Percentiles rank a stretch among this genome's conserved stretches.
These are phyloP conservation scores for Penicillium polonicum DNA, from an alignment of 2,329 filamentous ascomycete genomes.

Conservation along the genomic window DNA sequence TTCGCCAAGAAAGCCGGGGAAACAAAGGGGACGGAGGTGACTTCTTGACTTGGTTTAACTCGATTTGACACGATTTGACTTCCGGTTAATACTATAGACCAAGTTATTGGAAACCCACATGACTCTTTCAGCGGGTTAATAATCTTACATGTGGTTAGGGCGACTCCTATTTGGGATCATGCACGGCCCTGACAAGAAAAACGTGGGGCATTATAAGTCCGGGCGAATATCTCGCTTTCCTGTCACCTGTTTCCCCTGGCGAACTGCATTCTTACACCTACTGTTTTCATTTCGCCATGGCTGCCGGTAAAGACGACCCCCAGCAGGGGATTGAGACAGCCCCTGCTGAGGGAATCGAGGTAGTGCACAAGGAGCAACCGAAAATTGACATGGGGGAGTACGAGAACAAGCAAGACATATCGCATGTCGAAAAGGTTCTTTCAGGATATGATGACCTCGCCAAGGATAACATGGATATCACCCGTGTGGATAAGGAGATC, in stretches of 20 bases:
- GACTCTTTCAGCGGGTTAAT: not conserved
- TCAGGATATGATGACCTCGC: conserved; percentile 47
- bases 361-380: not conserved
- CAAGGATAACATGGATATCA: conserved; percentile 57
- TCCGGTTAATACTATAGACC: not conserved
- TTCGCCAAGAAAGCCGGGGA: conserved; percentile 10
- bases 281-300: conserved; percentile 2
- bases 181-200: not conserved
- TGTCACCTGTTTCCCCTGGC: not conserved
- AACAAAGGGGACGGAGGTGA: not conserved
- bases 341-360: not conserved
- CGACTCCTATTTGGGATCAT: not conserved
- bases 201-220: conserved; percentile 3
- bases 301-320: conserved; percentile 5
- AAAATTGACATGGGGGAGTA: conserved; percentile 15
- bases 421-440: conserved; percentile 51
- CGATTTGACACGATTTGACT: not conserved
- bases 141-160: not conserved
- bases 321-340: conserved; percentile 16
- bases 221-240: not conserved
- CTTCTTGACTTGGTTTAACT: not conserved
- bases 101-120: not conserved
- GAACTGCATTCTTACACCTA: not conserved
- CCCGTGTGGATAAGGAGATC: conserved; percentile 67
- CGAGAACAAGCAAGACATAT: conserved; percentile 33